Conservation (phyloP, 2,329 filamentous ascomycete species). For the Trichoderma gracile region DNA sequence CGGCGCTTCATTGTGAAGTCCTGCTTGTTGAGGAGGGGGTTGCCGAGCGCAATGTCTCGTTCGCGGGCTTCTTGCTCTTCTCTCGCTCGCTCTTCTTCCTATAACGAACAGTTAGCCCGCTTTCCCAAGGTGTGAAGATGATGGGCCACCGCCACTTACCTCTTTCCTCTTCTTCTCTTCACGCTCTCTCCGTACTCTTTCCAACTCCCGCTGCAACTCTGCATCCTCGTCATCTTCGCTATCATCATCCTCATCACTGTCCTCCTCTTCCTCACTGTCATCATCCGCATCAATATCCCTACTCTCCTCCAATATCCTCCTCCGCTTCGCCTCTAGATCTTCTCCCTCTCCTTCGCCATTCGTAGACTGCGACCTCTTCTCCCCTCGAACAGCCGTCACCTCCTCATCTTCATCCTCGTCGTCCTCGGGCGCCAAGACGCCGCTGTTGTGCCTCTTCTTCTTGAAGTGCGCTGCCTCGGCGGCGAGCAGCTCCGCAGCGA, state of each 20-base stretch:
- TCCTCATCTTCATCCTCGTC: conserved; percentile 54
- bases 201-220: conserved; percentile 86
- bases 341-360: conserved; percentile 48
- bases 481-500: conserved; percentile 84
- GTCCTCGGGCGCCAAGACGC: conserved; percentile 48
- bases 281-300: conserved; percentile 81
- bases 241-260: conserved; percentile 48
- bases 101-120: background rate
- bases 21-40: conserved; percentile 83
- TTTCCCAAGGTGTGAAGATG: no score
- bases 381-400: conserved; percentile 28
- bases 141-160: conserved; percentile 27
- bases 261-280: conserved; percentile 61
- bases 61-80: conserved; percentile 82
- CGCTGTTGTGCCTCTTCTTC: conserved; percentile 64
- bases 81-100: conserved; percentile 78
- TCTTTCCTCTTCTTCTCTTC: conserved; percentile 47
- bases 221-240: conserved; percentile 63
- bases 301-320: conserved; percentile 84
- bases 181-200: conserved; percentile 85
- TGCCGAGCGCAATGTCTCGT: conserved; percentile 85
- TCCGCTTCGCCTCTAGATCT: conserved; percentile 77
- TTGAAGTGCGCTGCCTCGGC: conserved; percentile 86
- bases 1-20: conserved; percentile 89
- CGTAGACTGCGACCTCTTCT: conserved; percentile 58